A percentile compares a stretch with the other conserved stretches of the same genome.
phyloP scores from a whole-genome alignment of 2,329 filamentous ascomycete species.

The Metarhizium guizhouense region DNA sequence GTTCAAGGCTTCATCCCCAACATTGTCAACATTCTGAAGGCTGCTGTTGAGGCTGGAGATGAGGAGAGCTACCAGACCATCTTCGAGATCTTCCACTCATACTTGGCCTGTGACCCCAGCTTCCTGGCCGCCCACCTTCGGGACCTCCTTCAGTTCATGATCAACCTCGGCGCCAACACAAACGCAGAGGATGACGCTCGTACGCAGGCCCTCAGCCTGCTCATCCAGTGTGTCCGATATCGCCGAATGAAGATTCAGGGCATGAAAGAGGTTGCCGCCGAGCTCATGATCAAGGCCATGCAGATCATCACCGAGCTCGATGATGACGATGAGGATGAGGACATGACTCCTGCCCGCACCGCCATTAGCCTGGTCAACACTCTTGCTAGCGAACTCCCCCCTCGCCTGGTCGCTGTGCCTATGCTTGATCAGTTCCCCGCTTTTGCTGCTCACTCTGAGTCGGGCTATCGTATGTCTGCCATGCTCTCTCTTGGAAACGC shows the following conservation, averaged over 20 bases:
- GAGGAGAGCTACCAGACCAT: conserved; percentile 84
- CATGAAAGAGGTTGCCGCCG: conserved; percentile 72
- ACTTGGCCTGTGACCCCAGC: conserved; percentile 80
- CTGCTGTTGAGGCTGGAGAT: conserved; percentile 67
- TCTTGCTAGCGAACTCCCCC: conserved; percentile 78
- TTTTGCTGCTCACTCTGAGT: conserved; percentile 66
- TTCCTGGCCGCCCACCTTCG: conserved; percentile 79
- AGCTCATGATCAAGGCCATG: conserved; percentile 80
- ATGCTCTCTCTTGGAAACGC: conserved; percentile 89
- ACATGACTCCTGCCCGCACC: conserved; percentile 70
- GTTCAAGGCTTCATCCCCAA: conserved; percentile 75
- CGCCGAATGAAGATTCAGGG: conserved; percentile 93
- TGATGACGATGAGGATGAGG: conserved; percentile 66
- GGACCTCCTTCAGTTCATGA: conserved; percentile 89
- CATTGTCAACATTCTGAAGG: conserved; percentile 86
- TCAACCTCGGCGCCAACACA: conserved; percentile 70
- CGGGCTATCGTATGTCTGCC: conserved; percentile 78
- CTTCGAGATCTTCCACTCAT: conserved; percentile 95
- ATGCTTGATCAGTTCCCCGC: conserved; percentile 77
- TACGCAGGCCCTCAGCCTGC: conserved; percentile 83
- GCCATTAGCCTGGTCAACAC: conserved; percentile 84
- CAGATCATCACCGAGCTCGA: conserved; percentile 86
- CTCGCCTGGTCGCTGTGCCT: conserved; percentile 88
- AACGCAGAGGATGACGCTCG: conserved; percentile 76
- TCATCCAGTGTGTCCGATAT: conserved; percentile 86